Evolutionary conservation across 2,329 filamentous ascomycete genomes (phyloP), one percentile per base, ranked within the genome.

Genomic region (Chrysosphaeria jannelii): DNA sequence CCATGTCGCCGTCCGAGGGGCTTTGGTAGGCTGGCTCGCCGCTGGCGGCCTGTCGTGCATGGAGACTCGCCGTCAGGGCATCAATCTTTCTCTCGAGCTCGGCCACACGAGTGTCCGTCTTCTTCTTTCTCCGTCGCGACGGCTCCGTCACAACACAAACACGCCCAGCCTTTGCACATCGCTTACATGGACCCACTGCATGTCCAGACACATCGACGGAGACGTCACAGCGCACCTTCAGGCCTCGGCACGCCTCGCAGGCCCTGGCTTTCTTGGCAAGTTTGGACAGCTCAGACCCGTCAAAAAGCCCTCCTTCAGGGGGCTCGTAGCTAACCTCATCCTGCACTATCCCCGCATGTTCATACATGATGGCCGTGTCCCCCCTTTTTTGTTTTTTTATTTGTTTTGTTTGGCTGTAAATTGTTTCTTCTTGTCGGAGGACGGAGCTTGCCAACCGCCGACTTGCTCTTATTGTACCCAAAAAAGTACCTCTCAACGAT

Each of bases 71-170:
- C 6, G 74, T 89, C 39, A 90, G 41, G 6, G 70, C 72, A 47
- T 90, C 76, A 31, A 90, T 81, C 48, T 88, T 88, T 51, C 69
- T 76, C 50, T 90, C 78, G 24, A 91, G 52, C 48, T 90, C 78
- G 6, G 76, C 70, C 8, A 91, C 78, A 24, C 76, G 57, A 32
- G 64, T 81, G 40, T 89, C 79, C 25, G 74, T 78, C 51, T 89
- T 89, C 51, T 81, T 89, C 48, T 81, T 74, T 21, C 78, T 56
- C 45, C 88, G 89, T 19, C 75, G 42, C 14, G 52, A 60, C 9
- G 57, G 74, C 30, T 64, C 60, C 1, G 75, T 88, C 30, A 79
- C 66, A 19, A 79, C 47, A 38, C 78, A 89, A 30, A 53, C 52
- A 18, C 76, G 53, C n/a, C 64, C 61, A 3, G 75, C 71, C 45